Evolutionary conservation across 164 flowering plant species (phyloP).

Genomic region (Akebia trifoliata): DNA sequence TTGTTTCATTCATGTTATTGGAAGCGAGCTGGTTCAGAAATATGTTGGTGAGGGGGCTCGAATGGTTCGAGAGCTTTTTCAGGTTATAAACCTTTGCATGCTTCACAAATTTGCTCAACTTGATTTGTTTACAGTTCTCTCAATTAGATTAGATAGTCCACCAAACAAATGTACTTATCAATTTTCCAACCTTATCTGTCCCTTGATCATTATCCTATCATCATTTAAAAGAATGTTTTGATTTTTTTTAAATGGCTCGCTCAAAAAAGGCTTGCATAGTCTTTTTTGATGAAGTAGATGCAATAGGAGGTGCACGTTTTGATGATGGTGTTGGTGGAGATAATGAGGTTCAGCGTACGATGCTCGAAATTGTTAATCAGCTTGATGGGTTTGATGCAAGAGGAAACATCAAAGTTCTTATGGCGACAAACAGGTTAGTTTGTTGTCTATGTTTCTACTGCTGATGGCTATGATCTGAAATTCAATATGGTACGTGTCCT

Average conservation of each 20-base stretch:
- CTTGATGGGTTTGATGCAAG: slow-evolving; percentile 99
- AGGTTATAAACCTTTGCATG: too few species aligned
- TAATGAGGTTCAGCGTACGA: slow-evolving; percentile 94
- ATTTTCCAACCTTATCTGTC: background rate
- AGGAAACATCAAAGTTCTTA: slow-evolving; percentile 90
- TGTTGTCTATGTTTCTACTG: background rate
- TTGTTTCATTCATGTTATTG: slow-evolving; percentile 97
- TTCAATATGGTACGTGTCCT: too few species aligned
- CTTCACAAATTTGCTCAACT: too few species aligned
- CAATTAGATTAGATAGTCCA: background rate
- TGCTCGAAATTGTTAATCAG: slow-evolving; percentile 98
- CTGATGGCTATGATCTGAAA: too few species aligned
- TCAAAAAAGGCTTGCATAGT: slow-evolving; percentile 96
- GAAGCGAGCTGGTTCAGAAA: slow-evolving; percentile 96
- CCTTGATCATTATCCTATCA: too few species aligned
- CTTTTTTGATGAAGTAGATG: slow-evolving; percentile 98
- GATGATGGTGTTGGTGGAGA: slow-evolving; percentile 99
- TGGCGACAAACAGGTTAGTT: slow-evolving; percentile 91
- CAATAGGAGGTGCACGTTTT: slow-evolving; percentile 96
- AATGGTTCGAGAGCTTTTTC: slow-evolving; percentile 95
- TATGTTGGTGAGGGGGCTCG: slow-evolving; percentile 98
- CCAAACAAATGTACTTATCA: too few species aligned
- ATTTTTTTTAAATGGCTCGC: slow-evolving; percentile 75
- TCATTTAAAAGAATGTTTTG: background rate
- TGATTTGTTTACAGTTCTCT: too few species aligned